Evolutionary conservation across 345 rosid species (phyloP).

Genomic region (Eucalyptus pauciflora): DNA sequence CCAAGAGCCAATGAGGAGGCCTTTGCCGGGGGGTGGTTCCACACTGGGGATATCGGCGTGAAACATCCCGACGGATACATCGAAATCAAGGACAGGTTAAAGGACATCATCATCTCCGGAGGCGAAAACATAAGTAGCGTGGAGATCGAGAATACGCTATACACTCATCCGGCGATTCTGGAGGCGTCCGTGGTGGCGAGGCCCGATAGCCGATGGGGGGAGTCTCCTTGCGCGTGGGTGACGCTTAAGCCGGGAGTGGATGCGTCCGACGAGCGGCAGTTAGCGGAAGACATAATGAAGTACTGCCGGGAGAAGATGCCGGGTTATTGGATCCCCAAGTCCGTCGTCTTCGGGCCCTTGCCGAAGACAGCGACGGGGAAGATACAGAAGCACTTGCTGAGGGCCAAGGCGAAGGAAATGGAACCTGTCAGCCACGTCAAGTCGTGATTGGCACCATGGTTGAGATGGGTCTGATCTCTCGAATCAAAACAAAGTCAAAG

Average conservation of each 20-base stretch:
- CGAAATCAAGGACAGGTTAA: conserved; percentile 1
- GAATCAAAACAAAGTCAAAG: background rate
- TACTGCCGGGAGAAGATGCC: background rate
- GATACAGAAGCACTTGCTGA: background rate
- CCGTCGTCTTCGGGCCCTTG: background rate
- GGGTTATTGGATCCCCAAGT: background rate
- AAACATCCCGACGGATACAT: background rate
- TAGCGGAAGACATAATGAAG: background rate
- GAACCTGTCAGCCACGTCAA: background rate
- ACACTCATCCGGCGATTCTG: background rate
- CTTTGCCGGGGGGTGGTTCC: background rate
- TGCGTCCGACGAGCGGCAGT: background rate
- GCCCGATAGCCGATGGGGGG: conserved; percentile 1
- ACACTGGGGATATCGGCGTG: background rate
- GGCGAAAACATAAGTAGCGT: conserved; percentile 2
- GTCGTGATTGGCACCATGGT: background rate
- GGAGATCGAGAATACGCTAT: background rate
- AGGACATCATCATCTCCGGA: conserved; percentile 5
- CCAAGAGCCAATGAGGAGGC: background rate
- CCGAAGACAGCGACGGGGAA: background rate
- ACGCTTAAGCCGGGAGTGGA: background rate
- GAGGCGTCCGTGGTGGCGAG: conserved; percentile 3
- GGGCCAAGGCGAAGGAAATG: background rate
- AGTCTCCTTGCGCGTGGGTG: background rate
- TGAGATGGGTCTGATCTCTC: background rate